Evolutionary conservation across 108 stramenopile species (phyloP), one percentile per base, ranked within the genome.

Genomic region (Nitzschia sp.): DNA sequence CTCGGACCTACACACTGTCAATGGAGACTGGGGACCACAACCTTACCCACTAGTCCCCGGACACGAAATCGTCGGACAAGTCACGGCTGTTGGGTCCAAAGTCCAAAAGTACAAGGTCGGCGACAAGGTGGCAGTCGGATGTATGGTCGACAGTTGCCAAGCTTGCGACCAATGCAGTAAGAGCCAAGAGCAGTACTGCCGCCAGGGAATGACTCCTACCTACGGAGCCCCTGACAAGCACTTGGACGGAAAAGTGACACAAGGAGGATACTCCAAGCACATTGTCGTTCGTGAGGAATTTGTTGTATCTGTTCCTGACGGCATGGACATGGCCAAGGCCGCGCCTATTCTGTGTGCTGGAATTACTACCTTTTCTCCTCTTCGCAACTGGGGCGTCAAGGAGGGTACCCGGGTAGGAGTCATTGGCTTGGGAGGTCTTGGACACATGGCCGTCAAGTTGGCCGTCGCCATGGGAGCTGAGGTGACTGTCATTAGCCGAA

Each of bases 351-450:
- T 86, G 37, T 86, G 88, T 72, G 82, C 82, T 21, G 88, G 88
- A 34, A 71, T 86, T 43, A 89, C 88, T 29, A 72, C 43, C 48
- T 89, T 77, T 44, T 54, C 39, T 11, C 81, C 83, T 6, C 52
- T 87, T 41, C 51, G 71, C 39, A 70, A 65, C 62, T 62, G 58
- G 17, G 67, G 71, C 61, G 14, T 62, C 10, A 70, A 63, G 34
- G 62, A 34, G 9, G 29, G 29, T 5, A 52, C 34, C 8, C 15
- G 48, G 6, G 71, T 87, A 6, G 86, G 72, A n/a, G 55, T 87
- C 50, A 66, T 71, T 10, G 86, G 86, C 7, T 69, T 83, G 53
- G 86, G 86, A 26, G 86, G 86, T 21, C 67, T 87, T 7, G 86
- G 86, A 40, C 73, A 76, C 51, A 72, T 84, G 76, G 80, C 44